phyloP scores from a whole-genome alignment of 2,329 filamentous ascomycete species.

The Cytospora mali region DNA sequence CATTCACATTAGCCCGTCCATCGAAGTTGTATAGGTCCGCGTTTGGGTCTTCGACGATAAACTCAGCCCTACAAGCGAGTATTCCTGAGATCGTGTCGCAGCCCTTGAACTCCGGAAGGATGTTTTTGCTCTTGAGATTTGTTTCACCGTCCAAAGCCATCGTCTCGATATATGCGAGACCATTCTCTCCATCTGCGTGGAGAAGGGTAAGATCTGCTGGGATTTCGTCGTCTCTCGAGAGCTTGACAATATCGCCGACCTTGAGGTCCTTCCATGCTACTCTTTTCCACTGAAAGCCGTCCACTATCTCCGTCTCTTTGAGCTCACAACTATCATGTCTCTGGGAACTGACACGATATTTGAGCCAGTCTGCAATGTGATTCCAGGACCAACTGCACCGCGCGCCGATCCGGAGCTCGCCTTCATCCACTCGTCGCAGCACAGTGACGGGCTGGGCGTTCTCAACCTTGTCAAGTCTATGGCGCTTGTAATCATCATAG shows the following conservation, averaged over 20 bases:
- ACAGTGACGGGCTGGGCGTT: constrained; percentile 61
- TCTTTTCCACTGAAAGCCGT: constrained; percentile 53
- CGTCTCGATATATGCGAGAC: constrained; percentile 80
- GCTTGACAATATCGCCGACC: constrained; percentile 53
- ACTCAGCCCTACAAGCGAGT: constrained; percentile 57
- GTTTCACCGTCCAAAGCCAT: constrained; percentile 86
- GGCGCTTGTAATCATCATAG: constrained; percentile 80
- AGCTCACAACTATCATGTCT: not conserved
- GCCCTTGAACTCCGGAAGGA: constrained; percentile 60
- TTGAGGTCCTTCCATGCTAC: constrained; percentile 49
- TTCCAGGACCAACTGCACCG: constrained; percentile 36
- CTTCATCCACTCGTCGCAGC: constrained; percentile 53
- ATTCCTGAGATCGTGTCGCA: constrained; percentile 61
- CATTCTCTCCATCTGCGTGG: constrained; percentile 75
- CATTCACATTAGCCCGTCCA: constrained; percentile 63
- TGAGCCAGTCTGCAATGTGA: not conserved
- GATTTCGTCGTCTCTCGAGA: constrained; percentile 71
- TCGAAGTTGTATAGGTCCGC: constrained; percentile 77
- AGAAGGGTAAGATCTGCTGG: constrained; percentile 84
- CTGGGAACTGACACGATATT: not conserved
- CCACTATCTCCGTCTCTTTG: constrained; percentile 1
- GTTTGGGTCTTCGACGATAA: constrained; percentile 77
- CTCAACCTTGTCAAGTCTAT: constrained; percentile 79
- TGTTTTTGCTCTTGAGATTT: constrained; percentile 76
- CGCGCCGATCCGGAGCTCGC: constrained; percentile 59